phyloP scores from a whole-genome alignment of 2,329 filamentous ascomycete species.

The Exophiala oligosperma region DNA sequence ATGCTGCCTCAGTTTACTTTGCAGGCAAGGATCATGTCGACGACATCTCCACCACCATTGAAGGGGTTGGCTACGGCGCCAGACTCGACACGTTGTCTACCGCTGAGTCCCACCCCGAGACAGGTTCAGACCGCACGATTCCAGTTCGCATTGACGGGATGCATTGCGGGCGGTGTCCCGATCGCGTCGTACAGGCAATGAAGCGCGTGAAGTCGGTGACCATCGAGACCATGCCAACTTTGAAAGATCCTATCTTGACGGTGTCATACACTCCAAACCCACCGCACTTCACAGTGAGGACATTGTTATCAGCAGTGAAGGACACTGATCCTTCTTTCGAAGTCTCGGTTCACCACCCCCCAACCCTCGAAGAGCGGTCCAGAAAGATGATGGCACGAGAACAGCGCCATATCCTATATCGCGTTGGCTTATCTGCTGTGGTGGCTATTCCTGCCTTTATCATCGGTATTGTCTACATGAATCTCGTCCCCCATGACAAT shows the following conservation, averaged over 20 bases:
- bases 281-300: constrained; percentile 72
- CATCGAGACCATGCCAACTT: constrained; percentile 57
- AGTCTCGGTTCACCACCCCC: constrained; percentile 72
- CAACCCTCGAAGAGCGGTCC: constrained; percentile 72
- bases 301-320: constrained; percentile 68
- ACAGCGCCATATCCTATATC: constrained; percentile 64
- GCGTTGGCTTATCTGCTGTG: constrained; percentile 66
- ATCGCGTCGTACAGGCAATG: constrained; percentile 34
- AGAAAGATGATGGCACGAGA: constrained; percentile 69
- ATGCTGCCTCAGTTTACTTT: too few species aligned
- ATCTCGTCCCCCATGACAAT: constrained; percentile 63
- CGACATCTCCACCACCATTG: too few species aligned
- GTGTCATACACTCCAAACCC: constrained; percentile 68
- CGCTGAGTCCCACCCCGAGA: background rate
- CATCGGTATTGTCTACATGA: constrained; percentile 89
- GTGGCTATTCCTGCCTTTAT: constrained; percentile 78
- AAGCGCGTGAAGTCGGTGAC: constrained; percentile 48
- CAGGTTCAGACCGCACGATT: constrained; percentile 49
- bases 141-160: constrained; percentile 68
- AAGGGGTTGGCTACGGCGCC: constrained; percentile 1
- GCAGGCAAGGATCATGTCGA: too few species aligned
- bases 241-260: constrained; percentile 65
- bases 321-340: constrained; percentile 64
- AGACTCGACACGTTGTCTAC: constrained; percentile 5
- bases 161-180: constrained; percentile 68